Conservation (phyloP, 768 basidiomycete genomes). For the Boletus vinaceobasis region DNA sequence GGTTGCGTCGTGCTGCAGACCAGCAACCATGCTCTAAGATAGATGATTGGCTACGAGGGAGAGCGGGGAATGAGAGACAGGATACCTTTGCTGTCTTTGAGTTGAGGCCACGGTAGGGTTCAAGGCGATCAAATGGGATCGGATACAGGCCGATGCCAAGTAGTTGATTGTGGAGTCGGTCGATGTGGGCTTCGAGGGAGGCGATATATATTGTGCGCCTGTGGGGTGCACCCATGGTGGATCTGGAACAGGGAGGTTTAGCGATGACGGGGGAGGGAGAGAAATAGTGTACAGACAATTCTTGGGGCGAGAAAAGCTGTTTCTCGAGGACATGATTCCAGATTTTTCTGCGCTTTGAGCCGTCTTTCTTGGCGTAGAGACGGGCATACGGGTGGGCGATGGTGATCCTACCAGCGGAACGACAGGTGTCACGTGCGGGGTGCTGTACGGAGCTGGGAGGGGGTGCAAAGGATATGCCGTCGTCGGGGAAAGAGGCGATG, state of each 20-base stretch:
- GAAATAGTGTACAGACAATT: slow-evolving; percentile 46
- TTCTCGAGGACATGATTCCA: slow-evolving; percentile 81
- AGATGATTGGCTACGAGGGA: neutral
- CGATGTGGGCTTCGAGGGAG: slow-evolving; percentile 71
- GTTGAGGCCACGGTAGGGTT: slow-evolving; percentile 67
- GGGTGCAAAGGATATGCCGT: slow-evolving; percentile 19
- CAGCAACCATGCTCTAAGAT: slow-evolving; percentile 66
- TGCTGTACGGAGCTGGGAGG: slow-evolving; percentile 8
- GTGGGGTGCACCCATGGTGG: slow-evolving; percentile 63
- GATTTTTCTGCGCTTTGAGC: slow-evolving; percentile 65
- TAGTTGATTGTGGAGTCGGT: slow-evolving; percentile 60
- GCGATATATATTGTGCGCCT: slow-evolving; percentile 69
- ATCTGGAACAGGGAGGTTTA: slow-evolving; percentile 33
- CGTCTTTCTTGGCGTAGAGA: slow-evolving; percentile 60
- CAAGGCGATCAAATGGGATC: slow-evolving; percentile 52
- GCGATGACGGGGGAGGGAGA: neutral
- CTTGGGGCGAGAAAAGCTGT: slow-evolving; percentile 59
- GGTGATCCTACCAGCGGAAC: slow-evolving; percentile 25
- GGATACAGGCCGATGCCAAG: slow-evolving; percentile 53
- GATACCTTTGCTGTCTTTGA: slow-evolving; percentile 71
- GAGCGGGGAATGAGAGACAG: neutral
- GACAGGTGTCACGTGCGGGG: slow-evolving; percentile 16
- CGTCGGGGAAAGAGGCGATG: slow-evolving; percentile 20
- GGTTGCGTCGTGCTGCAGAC: slow-evolving; percentile 63
- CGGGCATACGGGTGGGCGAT: slow-evolving; percentile 69